Percentiles rank a stretch among this genome's conserved stretches.
These are phyloP conservation scores for Simplicillium aogashimaense DNA, from an alignment of 2,329 filamentous ascomycete species.

Conservation along the genomic window DNA sequence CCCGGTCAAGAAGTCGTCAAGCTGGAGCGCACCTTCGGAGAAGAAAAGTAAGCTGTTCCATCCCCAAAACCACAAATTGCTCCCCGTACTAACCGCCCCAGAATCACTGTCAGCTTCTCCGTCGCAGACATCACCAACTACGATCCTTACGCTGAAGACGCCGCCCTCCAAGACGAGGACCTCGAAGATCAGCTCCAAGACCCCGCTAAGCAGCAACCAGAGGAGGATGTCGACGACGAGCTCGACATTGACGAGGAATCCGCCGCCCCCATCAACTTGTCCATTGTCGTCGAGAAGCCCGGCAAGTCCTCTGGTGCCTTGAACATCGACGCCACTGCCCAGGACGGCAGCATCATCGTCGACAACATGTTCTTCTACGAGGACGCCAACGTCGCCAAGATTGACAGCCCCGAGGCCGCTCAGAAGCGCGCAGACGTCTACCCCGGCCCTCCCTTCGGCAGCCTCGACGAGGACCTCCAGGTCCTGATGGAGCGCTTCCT, in stretches of 20 bases:
- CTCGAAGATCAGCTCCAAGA: conserved; percentile 34
- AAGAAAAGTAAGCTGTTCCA: conserved; percentile 63
- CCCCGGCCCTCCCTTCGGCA: conserved; percentile 84
- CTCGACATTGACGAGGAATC: conserved; percentile 36
- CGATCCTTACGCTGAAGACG: conserved; percentile 27
- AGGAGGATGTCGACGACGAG: conserved; percentile 44
- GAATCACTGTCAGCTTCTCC: conserved; percentile 33
- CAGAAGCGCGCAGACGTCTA: conserved; percentile 73
- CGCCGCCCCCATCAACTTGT: conserved; percentile 71
- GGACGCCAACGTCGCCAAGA: conserved; percentile 67
- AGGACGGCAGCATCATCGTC: conserved; percentile 78
- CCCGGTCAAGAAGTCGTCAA: conserved; percentile 81
- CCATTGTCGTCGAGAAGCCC: conserved; percentile 81
- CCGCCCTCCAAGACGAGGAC: conserved; percentile 28
- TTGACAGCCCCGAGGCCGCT: conserved; percentile 63
- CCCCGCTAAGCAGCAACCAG: conserved; percentile 34
- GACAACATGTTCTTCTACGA: conserved; percentile 87
- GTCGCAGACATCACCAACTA: conserved; percentile 29
- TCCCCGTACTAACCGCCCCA: conserved; percentile 9
- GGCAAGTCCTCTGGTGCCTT: conserved; percentile 63
- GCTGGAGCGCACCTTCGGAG: conserved; percentile 70
- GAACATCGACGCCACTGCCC: conserved; percentile 74
- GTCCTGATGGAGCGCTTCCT: conserved; percentile 86
- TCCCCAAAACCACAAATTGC: background rate
- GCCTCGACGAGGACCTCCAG: conserved; percentile 93